Evolutionary conservation across 2,329 filamentous ascomycete species (phyloP), one percentile per base, ranked within the genome.

Genomic region (Colletotrichum nymphaeae): DNA sequence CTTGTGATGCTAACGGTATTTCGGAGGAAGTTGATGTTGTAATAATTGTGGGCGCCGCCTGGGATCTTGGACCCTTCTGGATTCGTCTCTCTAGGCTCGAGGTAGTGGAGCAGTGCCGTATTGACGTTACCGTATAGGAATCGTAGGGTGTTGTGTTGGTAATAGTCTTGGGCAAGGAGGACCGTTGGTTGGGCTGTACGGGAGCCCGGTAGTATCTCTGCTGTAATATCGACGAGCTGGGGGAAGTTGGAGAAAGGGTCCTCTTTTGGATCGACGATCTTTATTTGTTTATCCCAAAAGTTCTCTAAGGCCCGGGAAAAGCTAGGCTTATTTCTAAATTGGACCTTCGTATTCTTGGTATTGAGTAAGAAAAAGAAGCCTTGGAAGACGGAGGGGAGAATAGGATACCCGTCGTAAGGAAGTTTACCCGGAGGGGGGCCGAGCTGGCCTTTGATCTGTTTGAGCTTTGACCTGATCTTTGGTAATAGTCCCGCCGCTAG

Each of bases 21-120:
- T 82, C 77, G 77, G 78, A 82, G 42, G 12, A 46, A 81, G 83
- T 83, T 83, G 78, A 82, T 78, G 81, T 81, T 84, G 84, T 81
- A 84, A 79, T 81, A 83, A 77, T 79, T 78, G 82, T 79, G 83
- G 83, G 82, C 82, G 81, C 83, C 82, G 83, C 74, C 71, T 76
- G 72, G 76, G 63, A 69, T 69, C 75, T 76, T 63, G 76, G 72
- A 77, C 73, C 71, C 76, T 81, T 81, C 75, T 79, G 76, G n/a
- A n/a, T n/a, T n/a, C n/a, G n/a, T n/a, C n/a, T n/a, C n/a, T n/a
- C n/a, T n/a, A n/a, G n/a, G n/a, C n/a, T n/a, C n/a, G n/a, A n/a
- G n/a, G 77, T 2, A 19, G 4, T 28, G 37, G 42, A 56, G 30
- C 5, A n/a, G 24, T n/a, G n/a, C 3, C 5, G 53, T 5, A 1